phyloP scores from a whole-genome alignment of 1,139 yeast genomes.

The Eremothecium sinecaudum region DNA sequence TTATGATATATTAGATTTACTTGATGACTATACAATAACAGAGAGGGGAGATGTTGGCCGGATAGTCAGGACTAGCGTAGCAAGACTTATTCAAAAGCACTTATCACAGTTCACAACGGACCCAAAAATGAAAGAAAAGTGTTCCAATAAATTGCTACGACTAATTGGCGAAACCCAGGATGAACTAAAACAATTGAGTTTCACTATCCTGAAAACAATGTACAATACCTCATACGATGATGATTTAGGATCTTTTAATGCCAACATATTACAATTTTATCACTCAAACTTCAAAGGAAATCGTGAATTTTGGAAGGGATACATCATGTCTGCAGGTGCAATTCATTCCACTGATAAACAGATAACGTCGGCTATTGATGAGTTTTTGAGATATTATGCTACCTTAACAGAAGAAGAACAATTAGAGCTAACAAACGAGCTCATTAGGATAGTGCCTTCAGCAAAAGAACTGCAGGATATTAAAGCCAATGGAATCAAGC shows the following conservation, averaged over 20 bases:
- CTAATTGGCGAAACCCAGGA: conserved; percentile 46
- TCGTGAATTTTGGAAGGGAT: conserved; percentile 46
- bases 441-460: conserved; percentile 18
- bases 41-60: conserved; percentile 78
- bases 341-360: conserved; percentile 43
- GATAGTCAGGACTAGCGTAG: conserved; percentile 47
- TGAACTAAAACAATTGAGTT: conserved; percentile 31
- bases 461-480: conserved; percentile 10
- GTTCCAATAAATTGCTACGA: conserved; percentile 39
- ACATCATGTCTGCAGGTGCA: conserved; percentile 52
- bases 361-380: conserved; percentile 38
- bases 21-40: conserved; percentile 59
- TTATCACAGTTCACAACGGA: conserved; percentile 14
- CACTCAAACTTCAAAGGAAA: conserved; percentile 8
- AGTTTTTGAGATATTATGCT: conserved; percentile 35
- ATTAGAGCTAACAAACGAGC: conserved; percentile 14
- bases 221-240: conserved; percentile 4
- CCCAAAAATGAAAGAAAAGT: conserved; percentile 9
- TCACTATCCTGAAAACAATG: conserved; percentile 6
- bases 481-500: not conserved
- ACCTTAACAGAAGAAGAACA: conserved; percentile 13
- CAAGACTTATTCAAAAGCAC: conserved; percentile 35
- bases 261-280: conserved; percentile 15
- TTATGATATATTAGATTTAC: conserved; percentile 22
- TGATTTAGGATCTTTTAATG: conserved; percentile 8